A percentile compares a stretch with the other conserved stretches of the same genome.
Evolutionary conservation across 2,329 filamentous ascomycete genomes (phyloP).

Genomic region (Pseudocercospora fijiensis): DNA sequence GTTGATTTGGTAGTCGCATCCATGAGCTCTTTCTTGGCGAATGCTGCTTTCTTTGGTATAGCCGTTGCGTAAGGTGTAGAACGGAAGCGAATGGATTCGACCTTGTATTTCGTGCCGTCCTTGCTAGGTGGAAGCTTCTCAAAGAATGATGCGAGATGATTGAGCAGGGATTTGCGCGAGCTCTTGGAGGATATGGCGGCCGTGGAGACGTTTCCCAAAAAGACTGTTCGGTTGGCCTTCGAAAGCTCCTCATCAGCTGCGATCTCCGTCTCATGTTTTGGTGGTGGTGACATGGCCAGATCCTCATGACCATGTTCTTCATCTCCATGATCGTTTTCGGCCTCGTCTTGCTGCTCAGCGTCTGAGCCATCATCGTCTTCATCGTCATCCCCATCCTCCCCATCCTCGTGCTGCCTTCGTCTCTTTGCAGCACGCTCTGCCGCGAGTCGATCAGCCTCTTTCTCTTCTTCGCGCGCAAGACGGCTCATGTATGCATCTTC

Average conservation of each 20-base stretch:
- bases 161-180: constrained; percentile 72
- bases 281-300: constrained; percentile 57
- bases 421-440: constrained; percentile 36
- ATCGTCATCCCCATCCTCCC: constrained; percentile 27
- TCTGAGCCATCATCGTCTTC: constrained; percentile 31
- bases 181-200: constrained; percentile 78
- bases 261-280: constrained; percentile 52
- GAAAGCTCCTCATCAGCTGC: constrained; percentile 63
- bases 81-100: constrained; percentile 91
- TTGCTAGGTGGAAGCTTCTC: constrained; percentile 50
- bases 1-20: constrained; percentile 86
- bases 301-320: constrained; percentile 40
- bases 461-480: constrained; percentile 52
- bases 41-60: constrained; percentile 91
- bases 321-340: constrained; percentile 31
- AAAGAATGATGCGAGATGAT: constrained; percentile 76
- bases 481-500: constrained; percentile 69
- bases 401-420: constrained; percentile 32
- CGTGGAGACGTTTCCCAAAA: constrained; percentile 85
- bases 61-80: constrained; percentile 81
- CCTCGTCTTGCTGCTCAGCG: constrained; percentile 30
- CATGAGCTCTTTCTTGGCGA: constrained; percentile 86
- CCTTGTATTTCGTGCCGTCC: constrained; percentile 60
- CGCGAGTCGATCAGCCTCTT: constrained; percentile 31
- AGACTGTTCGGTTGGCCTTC: constrained; percentile 86